phyloP scores from a whole-genome alignment of 345 rosid species.

The Odontarrhena argentea region DNA sequence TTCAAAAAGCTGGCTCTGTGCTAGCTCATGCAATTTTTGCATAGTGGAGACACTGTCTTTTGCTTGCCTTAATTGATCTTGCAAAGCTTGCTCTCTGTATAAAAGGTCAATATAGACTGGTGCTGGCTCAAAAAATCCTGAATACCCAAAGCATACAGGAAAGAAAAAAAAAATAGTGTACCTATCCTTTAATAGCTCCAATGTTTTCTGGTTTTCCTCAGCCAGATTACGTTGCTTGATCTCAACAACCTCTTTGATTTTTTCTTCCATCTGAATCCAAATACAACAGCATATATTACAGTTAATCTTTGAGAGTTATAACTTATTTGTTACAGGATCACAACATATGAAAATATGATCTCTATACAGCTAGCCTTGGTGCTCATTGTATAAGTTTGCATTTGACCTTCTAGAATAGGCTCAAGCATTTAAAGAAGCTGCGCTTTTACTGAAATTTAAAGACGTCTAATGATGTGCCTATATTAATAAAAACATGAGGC shows the following conservation, averaged over 20 bases:
- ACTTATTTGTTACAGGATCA: not conserved
- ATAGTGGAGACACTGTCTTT: conserved; percentile 90
- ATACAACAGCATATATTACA: conserved; percentile 8
- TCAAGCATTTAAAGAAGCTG: conserved; percentile 12
- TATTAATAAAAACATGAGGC: conserved; percentile 9
- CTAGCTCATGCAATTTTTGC: conserved; percentile 97
- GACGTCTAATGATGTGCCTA: conserved; percentile 8
- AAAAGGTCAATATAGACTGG: conserved; percentile 25
- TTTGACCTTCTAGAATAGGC: conserved; percentile 4
- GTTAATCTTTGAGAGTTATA: not conserved
- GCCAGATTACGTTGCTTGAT: conserved; percentile 94
- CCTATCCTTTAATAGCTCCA: conserved; percentile 93
- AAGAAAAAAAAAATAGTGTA: conserved; percentile 24
- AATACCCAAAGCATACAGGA: conserved; percentile 11
- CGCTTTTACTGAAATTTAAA: conserved; percentile 23
- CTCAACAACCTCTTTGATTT: conserved; percentile 97
- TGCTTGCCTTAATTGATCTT: conserved; percentile 97
- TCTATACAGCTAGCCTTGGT: conserved; percentile 12
- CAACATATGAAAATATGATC: conserved; percentile 21
- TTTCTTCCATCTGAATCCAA: conserved; percentile 90
- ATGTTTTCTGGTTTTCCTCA: conserved; percentile 96
- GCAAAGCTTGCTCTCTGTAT: conserved; percentile 85
- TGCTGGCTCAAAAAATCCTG: conserved; percentile 19
- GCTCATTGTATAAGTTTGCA: conserved; percentile 17
- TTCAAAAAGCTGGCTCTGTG: conserved; percentile 96